Conservation (phyloP, 1,284 basidiomycete species). For the Cerioporus squamosus region DNA sequence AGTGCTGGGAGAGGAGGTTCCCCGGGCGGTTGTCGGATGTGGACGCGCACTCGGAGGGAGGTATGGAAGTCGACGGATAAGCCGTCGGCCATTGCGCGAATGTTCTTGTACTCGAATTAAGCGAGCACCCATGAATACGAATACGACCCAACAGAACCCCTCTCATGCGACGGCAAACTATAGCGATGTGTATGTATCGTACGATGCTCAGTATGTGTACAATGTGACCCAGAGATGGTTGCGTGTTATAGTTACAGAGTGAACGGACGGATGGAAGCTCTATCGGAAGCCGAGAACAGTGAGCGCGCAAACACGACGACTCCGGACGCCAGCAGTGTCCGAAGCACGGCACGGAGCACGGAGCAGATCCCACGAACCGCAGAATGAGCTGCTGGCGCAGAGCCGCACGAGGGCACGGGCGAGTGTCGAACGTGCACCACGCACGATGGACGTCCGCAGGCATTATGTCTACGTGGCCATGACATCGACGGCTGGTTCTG, state of each 20-base stretch:
- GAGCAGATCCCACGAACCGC: no score
- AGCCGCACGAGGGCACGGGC: no score
- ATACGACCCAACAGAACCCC: not conserved
- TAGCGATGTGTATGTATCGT: conserved; percentile 18
- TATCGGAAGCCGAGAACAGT: not conserved
- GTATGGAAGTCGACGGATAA: not conserved
- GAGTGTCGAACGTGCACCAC: no score
- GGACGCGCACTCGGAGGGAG: not conserved
- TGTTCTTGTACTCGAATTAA: no score
- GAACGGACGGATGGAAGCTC: not conserved
- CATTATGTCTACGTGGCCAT: conserved; percentile 7
- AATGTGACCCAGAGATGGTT: conserved; percentile 3
- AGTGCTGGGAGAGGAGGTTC: conserved; percentile 7
- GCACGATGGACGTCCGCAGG: no score
- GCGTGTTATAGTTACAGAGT: conserved; percentile 3
- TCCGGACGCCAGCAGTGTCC: no score
- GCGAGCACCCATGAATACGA: not conserved
- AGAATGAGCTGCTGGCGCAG: no score
- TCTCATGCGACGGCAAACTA: not conserved
- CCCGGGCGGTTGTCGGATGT: not conserved
- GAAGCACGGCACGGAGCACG: no score
- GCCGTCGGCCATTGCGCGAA: no score
- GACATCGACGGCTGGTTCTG: conserved; percentile 20
- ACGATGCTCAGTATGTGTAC: conserved; percentile 15
- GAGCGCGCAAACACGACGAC: not conserved